Evolutionary conservation across 306 rosid species (phyloP).

Genomic region (Albizia julibrissin): DNA sequence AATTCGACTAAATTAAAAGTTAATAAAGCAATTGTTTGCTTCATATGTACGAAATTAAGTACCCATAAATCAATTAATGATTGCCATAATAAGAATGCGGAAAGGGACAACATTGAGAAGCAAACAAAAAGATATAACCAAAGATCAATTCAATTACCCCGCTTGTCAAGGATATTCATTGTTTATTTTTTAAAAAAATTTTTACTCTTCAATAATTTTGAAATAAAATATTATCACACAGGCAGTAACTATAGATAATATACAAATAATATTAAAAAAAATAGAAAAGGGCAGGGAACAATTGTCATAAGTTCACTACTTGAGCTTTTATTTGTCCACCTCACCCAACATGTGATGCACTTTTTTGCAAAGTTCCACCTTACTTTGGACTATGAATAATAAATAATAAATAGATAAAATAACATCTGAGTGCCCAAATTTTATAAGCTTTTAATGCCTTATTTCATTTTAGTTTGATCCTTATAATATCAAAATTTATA

Average conservation of each 20-base stretch:
- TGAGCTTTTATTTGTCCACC: conserved; percentile 36
- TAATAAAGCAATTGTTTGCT: neutral
- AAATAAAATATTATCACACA: neutral
- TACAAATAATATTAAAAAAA: neutral
- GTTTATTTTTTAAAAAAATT: neutral
- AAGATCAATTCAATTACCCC: neutral
- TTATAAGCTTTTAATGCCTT: neutral
- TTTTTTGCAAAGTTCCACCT: conserved; percentile 34
- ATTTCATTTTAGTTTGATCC: neutral
- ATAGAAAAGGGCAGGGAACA: neutral
- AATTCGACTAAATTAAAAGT: neutral
- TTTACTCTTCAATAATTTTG: neutral
- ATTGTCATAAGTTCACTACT: neutral
- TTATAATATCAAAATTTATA: neutral
- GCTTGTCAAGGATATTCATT: neutral
- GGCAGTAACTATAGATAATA: neutral
- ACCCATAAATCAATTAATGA: neutral
- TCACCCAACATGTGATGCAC: conserved; percentile 44
- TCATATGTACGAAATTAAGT: neutral
- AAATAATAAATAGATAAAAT: neutral
- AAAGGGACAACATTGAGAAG: neutral
- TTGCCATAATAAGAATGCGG: neutral
- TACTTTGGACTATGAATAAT: neutral
- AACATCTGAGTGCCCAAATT: neutral
- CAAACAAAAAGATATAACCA: neutral